Conservation (phyloP, 352 stramenopile species). For the Aphanomyces stellatus region DNA sequence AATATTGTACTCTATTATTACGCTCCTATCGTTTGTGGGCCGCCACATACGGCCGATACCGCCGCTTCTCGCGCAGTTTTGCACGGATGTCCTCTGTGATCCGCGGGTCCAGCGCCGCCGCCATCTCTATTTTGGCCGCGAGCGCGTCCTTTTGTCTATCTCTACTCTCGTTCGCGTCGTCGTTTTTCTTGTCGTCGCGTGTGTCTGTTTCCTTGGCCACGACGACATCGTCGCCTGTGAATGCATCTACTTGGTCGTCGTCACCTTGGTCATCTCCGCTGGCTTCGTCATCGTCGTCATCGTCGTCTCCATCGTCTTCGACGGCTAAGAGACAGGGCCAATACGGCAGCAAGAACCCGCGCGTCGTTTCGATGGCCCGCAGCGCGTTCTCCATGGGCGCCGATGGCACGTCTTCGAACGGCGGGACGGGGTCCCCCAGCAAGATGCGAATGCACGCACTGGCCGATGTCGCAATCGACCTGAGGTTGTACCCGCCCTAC, state of each 20-base stretch:
- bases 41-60: not conserved
- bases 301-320: not conserved
- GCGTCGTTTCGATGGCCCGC: slow-evolving; percentile 7
- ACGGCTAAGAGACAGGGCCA: slow-evolving; percentile 2
- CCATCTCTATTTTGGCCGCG: not conserved
- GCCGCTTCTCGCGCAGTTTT: slow-evolving; percentile 1
- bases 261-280: not conserved
- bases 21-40: too few relatives aligned
- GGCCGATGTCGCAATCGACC: slow-evolving; percentile 16
- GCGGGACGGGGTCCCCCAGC: slow-evolving; percentile 10
- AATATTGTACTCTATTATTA: too few relatives aligned
- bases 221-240: not conserved
- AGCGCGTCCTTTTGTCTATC: not conserved
- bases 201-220: not conserved
- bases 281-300: not conserved
- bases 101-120: not conserved
- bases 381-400: slow-evolving; percentile 5
- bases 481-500: slow-evolving; percentile 17
- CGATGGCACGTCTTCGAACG: not conserved
- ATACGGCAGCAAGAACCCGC: not conserved
- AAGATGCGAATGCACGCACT: slow-evolving; percentile 9
- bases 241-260: not conserved
- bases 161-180: not conserved
- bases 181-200: not conserved
- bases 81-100: not conserved